phyloP scores from a whole-genome alignment of 768 basidiomycete species.

The Boletellus ananas region DNA sequence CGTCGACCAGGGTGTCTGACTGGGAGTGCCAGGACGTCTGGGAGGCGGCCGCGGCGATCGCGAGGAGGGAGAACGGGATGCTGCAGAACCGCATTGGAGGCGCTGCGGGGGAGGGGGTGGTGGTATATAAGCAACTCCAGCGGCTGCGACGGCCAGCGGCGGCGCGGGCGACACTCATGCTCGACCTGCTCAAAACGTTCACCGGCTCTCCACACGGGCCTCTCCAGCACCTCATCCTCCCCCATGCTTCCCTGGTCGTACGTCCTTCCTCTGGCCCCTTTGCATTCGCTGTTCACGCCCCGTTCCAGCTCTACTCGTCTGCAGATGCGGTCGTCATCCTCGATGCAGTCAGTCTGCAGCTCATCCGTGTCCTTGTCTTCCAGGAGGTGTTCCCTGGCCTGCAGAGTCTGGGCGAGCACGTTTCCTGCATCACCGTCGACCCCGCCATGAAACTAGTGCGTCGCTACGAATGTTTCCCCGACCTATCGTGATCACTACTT shows the following conservation, averaged over 20 bases:
- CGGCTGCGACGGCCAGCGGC: slow-evolving; percentile 1
- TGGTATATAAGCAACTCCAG: slow-evolving; percentile 7
- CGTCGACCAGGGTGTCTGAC: slow-evolving; percentile 71
- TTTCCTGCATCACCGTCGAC: slow-evolving; percentile 69
- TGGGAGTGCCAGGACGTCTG: slow-evolving; percentile 26
- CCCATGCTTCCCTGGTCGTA: slow-evolving; percentile 56
- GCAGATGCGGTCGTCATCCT: slow-evolving; percentile 67
- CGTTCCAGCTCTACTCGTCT: slow-evolving; percentile 62
- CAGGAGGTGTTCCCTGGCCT: slow-evolving; percentile 77
- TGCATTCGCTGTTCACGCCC: not conserved
- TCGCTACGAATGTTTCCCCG: slow-evolving; percentile 11
- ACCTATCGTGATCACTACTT: slow-evolving; percentile 7
- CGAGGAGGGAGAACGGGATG: slow-evolving; percentile 35
- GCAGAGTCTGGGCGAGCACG: slow-evolving; percentile 38
- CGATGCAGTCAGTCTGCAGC: slow-evolving; percentile 60
- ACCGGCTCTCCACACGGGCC: slow-evolving; percentile 50
- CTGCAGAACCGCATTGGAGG: slow-evolving; percentile 32
- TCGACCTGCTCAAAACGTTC: slow-evolving; percentile 44
- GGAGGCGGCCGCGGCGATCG: slow-evolving; percentile 10
- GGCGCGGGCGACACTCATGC: slow-evolving; percentile 32
- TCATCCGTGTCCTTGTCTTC: slow-evolving; percentile 71
- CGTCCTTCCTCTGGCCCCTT: slow-evolving; percentile 24
- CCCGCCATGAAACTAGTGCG: slow-evolving; percentile 78
- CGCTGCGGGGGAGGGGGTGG: not conserved
- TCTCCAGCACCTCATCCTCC: slow-evolving; percentile 56